A percentile compares a stretch with the other conserved stretches of the same genome.
Evolutionary conservation across 805 yeast species (phyloP).

Genomic region (Candida boleticola): DNA sequence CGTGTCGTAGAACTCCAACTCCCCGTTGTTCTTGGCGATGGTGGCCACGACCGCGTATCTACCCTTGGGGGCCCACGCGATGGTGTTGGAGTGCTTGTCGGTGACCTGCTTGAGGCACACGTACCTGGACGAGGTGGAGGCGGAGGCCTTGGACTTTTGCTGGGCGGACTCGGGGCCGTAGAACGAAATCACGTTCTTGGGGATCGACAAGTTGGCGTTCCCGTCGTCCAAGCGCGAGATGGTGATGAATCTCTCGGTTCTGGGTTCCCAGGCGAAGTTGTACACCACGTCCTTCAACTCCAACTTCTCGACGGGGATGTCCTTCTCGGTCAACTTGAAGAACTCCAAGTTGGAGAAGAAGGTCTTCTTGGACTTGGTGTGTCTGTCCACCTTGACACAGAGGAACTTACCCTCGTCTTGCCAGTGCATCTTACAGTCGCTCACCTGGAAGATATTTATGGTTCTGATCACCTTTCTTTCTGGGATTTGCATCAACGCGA

Average conservation of each 20-base stretch:
- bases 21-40: conserved; percentile 50
- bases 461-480: conserved; percentile 82
- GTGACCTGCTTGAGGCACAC: conserved; percentile 55
- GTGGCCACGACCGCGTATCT: conserved; percentile 68
- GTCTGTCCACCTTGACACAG: conserved; percentile 95
- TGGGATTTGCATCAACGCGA: conserved; percentile 84
- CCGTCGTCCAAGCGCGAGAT: conserved; percentile 63
- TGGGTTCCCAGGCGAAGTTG: conserved; percentile 95
- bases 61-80: conserved; percentile 91
- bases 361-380: conserved; percentile 92
- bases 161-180: conserved; percentile 72
- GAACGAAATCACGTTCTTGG: conserved; percentile 69
- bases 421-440: conserved; percentile 91
- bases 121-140: conserved; percentile 43
- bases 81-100: conserved; percentile 66
- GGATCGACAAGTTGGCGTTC: conserved; percentile 59
- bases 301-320: conserved; percentile 90
- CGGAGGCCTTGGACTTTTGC: conserved; percentile 44
- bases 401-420: conserved; percentile 80
- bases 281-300: conserved; percentile 88
- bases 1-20: conserved; percentile 81
- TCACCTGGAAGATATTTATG: conserved; percentile 90
- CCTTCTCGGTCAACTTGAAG: conserved; percentile 82
- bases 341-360: conserved; percentile 88
- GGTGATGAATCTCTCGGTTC: conserved; percentile 79